A percentile compares a stretch with the other conserved stretches of the same genome.
These are phyloP conservation scores for Benincasa hispida DNA, from an alignment of 306 rosid genomes.

Conservation along the genomic window DNA sequence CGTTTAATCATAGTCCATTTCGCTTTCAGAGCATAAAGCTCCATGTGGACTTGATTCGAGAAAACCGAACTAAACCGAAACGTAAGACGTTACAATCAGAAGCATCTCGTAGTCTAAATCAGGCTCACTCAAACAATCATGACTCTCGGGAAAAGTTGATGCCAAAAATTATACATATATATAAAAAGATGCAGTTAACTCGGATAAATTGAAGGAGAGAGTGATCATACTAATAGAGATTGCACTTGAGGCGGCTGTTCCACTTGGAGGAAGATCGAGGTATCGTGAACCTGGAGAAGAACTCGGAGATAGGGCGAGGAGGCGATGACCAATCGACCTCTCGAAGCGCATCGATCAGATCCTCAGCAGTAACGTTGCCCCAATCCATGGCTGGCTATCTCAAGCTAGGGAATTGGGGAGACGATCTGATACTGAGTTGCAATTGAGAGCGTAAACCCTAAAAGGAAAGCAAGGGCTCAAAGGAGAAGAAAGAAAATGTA, in stretches of 20 bases:
- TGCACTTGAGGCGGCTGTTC: constrained; percentile 98
- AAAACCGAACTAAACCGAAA: neutral
- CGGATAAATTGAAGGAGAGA: neutral
- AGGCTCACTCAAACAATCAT: neutral
- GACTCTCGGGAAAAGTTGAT: neutral
- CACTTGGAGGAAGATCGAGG: constrained; percentile 81
- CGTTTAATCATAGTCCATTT: neutral
- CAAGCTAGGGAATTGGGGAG: neutral
- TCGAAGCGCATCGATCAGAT: constrained; percentile 90
- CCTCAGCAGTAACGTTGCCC: constrained; percentile 96
- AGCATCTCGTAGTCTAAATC: neutral
- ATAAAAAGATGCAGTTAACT: neutral
- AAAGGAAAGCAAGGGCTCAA: neutral
- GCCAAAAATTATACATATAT: neutral
- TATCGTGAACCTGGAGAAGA: constrained; percentile 79
- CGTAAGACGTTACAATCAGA: neutral
- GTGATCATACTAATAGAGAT: constrained; percentile 71
- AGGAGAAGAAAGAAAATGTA: neutral
- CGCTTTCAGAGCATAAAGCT: neutral
- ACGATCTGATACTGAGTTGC: neutral
- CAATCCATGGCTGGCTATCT: constrained; percentile 51
- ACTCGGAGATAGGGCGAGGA: constrained; percentile 87
- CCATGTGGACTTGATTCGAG: neutral
- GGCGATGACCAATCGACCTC: constrained; percentile 99
- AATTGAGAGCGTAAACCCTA: constrained; percentile 3